phyloP scores from a whole-genome alignment of 108 stramenopile genomes.

The Chaetoceros tenuissimus region DNA sequence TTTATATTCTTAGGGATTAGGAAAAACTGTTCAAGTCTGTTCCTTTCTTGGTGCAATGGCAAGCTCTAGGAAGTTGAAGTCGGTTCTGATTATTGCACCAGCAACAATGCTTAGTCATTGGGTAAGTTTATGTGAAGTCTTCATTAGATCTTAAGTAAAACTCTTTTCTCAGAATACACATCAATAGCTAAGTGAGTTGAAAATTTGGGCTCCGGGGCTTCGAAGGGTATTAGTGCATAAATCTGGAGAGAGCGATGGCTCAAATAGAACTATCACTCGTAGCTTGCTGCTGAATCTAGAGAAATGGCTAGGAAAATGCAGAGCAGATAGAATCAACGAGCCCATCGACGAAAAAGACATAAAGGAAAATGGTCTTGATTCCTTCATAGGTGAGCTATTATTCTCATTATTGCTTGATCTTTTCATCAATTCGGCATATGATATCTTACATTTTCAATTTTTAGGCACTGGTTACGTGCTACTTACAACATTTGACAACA shows the following conservation, averaged over 20 bases:
- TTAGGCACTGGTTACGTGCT: constrained; percentile 74
- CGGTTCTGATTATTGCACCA: constrained; percentile 76
- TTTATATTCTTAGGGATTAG: constrained; percentile 52
- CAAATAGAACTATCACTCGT: constrained; percentile 20
- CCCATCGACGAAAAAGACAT: constrained; percentile 64
- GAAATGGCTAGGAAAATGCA: constrained; percentile 46
- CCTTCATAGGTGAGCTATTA: no score
- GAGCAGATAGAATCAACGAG: constrained; percentile 61
- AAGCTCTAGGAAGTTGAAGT: constrained; percentile 51
- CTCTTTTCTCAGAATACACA: no score
- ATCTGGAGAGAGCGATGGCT: constrained; percentile 58
- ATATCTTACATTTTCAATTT: no score
- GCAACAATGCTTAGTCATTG: constrained; percentile 95
- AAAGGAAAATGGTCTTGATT: constrained; percentile 34
- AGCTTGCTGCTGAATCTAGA: constrained; percentile 31
- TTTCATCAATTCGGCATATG: no score
- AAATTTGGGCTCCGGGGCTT: constrained; percentile 88
- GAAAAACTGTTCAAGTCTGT: constrained; percentile 94
- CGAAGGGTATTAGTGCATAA: constrained; percentile 70
- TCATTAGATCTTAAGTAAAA: no score
- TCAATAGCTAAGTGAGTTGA: constrained; percentile 81
- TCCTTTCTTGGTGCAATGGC: constrained; percentile 87
- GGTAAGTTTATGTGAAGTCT: no score
- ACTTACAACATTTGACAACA: constrained; percentile 88
- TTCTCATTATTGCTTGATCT: no score